phyloP scores from a whole-genome alignment of 2,329 filamentous ascomycete species.

The Botryotinia narcissicola region DNA sequence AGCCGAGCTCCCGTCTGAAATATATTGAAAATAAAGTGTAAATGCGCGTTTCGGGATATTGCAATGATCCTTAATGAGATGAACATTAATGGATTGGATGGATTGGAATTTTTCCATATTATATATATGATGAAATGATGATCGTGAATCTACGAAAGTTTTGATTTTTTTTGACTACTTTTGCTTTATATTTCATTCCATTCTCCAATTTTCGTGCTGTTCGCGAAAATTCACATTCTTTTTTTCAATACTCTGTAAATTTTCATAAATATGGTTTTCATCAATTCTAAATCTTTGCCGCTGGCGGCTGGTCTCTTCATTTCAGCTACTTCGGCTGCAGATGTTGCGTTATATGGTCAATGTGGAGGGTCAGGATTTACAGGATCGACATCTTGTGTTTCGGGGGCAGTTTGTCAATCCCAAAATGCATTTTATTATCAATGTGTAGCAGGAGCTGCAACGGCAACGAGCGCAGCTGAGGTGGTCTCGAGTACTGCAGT shows the following conservation, averaged over 20 bases:
- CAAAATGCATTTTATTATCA: constrained; percentile 16
- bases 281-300: background rate
- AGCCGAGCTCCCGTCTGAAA: background rate
- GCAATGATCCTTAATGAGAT: background rate
- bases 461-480: background rate
- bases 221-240: background rate
- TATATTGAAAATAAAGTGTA: background rate
- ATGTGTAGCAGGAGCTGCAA: constrained; percentile 1
- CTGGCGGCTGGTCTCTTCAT: constrained; percentile 5
- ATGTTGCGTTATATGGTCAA: constrained; percentile 21
- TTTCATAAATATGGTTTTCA: background rate
- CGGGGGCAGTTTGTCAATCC: constrained; percentile 26
- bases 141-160: background rate
- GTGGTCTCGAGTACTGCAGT: background rate
- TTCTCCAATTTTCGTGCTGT: background rate
- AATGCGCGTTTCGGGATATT: background rate
- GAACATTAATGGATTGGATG: background rate
- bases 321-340: background rate
- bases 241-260: background rate
- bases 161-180: background rate
- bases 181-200: background rate
- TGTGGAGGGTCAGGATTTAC: constrained; percentile 36
- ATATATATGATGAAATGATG: background rate
- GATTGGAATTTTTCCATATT: background rate
- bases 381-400: constrained; percentile 36